Conservation (phyloP, 2,329 filamentous ascomycete species). For the Penicillium sp. region DNA sequence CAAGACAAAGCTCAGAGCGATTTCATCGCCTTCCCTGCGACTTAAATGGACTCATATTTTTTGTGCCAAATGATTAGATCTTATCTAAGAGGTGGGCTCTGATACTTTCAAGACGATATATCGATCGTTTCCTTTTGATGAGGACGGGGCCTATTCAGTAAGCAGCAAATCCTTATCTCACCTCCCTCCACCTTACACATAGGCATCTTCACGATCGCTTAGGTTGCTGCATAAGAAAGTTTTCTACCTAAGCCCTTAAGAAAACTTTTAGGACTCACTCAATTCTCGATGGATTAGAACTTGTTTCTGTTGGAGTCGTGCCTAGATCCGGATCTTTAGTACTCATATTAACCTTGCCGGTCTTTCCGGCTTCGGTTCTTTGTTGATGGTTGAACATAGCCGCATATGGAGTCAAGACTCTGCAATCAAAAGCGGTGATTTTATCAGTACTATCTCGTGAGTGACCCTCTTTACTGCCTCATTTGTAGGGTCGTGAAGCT, state of each 20-base stretch:
- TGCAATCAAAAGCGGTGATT: slow-evolving; percentile 44
- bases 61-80: not conserved
- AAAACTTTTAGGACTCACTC: slow-evolving; percentile 49
- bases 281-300: slow-evolving; percentile 48
- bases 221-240: not conserved
- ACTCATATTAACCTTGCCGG: slow-evolving; percentile 32
- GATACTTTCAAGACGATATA: not conserved
- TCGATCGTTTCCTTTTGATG: not conserved
- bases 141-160: not conserved
- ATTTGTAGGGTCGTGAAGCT: no score
- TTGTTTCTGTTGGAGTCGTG: slow-evolving; percentile 45
- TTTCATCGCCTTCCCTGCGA: not conserved
- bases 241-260: slow-evolving; percentile 5
- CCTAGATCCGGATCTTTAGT: slow-evolving; percentile 35
- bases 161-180: not conserved
- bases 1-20: not conserved
- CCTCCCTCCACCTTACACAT: not conserved
- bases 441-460: slow-evolving; percentile 44
- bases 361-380: slow-evolving; percentile 37
- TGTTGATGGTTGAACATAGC: slow-evolving; percentile 43
- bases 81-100: not conserved
- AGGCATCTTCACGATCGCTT: not conserved
- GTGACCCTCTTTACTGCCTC: slow-evolving; percentile 1
- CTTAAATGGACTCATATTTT: not conserved
- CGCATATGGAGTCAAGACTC: slow-evolving; percentile 41